Percentiles rank a stretch among this genome's conserved stretches.
phyloP scores from a whole-genome alignment of 176 grass and related monocot species.

The Oryza glumipatula region DNA sequence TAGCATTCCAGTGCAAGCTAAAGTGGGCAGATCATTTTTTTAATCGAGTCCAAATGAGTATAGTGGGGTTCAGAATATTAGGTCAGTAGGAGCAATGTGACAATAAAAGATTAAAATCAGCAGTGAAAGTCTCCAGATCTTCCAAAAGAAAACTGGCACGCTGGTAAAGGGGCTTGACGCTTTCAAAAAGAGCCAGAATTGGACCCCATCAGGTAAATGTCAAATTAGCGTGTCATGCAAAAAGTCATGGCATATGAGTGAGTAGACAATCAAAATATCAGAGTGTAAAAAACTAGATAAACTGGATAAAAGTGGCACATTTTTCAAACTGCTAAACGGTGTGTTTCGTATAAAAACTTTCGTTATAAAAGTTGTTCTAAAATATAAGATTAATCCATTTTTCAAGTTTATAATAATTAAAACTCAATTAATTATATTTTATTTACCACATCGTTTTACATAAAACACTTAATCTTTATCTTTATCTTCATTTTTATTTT shows the following conservation, averaged over 20 bases:
- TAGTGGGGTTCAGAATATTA: conserved; percentile 37
- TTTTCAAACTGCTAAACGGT: too few relatives aligned
- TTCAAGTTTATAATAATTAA: too few relatives aligned
- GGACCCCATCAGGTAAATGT: background rate
- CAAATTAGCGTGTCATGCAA: conserved; percentile 25
- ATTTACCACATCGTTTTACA: too few relatives aligned
- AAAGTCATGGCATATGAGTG: conserved; percentile 25
- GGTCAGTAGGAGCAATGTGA: conserved; percentile 14
- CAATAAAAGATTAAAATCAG: conserved; percentile 29
- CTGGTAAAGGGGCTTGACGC: conserved; percentile 43
- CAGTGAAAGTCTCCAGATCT: conserved; percentile 23
- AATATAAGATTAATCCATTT: too few relatives aligned
- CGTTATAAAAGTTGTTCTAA: too few relatives aligned
- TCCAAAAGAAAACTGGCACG: conserved; percentile 39
- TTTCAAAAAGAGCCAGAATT: conserved; percentile 35
- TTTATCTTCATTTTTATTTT: too few relatives aligned
- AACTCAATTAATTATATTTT: too few relatives aligned
- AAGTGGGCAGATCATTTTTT: background rate
- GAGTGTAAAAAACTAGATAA: background rate
- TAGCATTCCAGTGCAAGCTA: conserved; percentile 7
- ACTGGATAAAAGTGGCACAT: too few relatives aligned
- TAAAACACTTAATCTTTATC: too few relatives aligned
- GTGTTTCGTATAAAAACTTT: too few relatives aligned
- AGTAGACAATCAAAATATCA: background rate
- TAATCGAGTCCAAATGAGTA: conserved; percentile 37